A percentile compares a stretch with the other conserved stretches of the same genome.
These are phyloP conservation scores for Boletus tylopilopsis DNA, from an alignment of 768 basidiomycete genomes.

Conservation along the genomic window DNA sequence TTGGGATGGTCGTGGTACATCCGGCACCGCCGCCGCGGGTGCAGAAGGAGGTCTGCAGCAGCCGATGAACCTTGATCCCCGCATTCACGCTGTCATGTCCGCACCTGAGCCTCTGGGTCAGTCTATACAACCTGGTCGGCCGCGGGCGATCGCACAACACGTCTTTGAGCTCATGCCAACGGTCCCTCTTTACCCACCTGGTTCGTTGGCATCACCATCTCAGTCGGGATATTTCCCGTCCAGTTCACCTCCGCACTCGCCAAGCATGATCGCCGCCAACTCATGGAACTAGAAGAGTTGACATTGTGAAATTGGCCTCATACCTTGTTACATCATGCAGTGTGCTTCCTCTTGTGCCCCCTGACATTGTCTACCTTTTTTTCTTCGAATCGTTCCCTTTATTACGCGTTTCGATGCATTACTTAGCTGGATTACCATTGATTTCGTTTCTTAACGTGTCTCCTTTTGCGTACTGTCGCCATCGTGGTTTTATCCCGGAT, in stretches of 20 bases:
- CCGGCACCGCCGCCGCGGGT: slow-evolving; percentile 21
- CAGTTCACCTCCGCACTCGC: slow-evolving; percentile 55
- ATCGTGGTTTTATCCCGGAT: background rate
- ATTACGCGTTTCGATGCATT: too few species aligned
- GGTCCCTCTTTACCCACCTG: slow-evolving; percentile 36
- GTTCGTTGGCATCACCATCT: slow-evolving; percentile 51
- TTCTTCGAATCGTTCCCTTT: too few species aligned
- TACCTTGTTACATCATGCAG: background rate
- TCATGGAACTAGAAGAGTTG: slow-evolving; percentile 20
- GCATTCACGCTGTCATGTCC: slow-evolving; percentile 86
- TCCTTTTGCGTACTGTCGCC: too few species aligned
- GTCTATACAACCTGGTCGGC: slow-evolving; percentile 37
- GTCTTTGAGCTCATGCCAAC: slow-evolving; percentile 69
- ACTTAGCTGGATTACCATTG: too few species aligned
- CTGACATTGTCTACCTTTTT: background rate
- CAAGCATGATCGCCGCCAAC: slow-evolving; percentile 33
- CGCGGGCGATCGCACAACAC: slow-evolving; percentile 59
- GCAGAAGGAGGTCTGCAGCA: slow-evolving; percentile 34
- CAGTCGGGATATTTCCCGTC: slow-evolving; percentile 50
- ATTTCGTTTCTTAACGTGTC: too few species aligned
- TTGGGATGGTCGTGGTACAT: slow-evolving; percentile 76
- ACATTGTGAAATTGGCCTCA: background rate
- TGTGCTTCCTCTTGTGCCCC: background rate
- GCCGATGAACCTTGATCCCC: slow-evolving; percentile 67
- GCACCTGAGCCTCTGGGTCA: slow-evolving; percentile 36